A percentile compares a stretch with the other conserved stretches of the same genome.
Evolutionary conservation across 1,139 yeast species (phyloP).

Genomic region (Kazachstania sp.): DNA sequence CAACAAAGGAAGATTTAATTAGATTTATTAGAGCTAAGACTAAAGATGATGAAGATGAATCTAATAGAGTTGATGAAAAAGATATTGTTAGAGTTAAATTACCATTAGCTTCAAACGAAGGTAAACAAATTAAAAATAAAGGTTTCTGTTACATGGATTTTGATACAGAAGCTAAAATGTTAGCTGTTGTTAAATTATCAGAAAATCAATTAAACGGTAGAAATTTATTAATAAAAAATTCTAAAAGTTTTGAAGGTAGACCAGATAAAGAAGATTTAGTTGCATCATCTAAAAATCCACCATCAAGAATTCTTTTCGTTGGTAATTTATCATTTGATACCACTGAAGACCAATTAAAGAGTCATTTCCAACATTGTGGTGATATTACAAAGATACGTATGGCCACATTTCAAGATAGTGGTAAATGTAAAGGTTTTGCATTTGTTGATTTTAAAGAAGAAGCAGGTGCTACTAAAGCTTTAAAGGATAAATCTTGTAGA

Average conservation of each 20-base stretch:
- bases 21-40: constrained; percentile 60
- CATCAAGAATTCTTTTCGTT: constrained; percentile 80
- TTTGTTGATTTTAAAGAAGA: constrained; percentile 79
- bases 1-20: constrained; percentile 64
- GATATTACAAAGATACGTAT: constrained; percentile 74
- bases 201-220: constrained; percentile 76
- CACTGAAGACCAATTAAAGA: constrained; percentile 67
- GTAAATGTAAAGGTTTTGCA: constrained; percentile 95
- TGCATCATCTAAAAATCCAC: constrained; percentile 62
- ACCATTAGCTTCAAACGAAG: constrained; percentile 49
- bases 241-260: constrained; percentile 79
- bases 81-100: constrained; percentile 55
- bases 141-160: constrained; percentile 94
- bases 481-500: constrained; percentile 62
- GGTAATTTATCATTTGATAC: constrained; percentile 93
- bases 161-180: constrained; percentile 51
- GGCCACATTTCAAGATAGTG: constrained; percentile 95
- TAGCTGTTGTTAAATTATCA: constrained; percentile 56
- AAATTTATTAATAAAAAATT: constrained; percentile 73
- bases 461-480: constrained; percentile 73
- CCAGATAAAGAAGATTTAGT: constrained; percentile 51
- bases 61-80: constrained; percentile 34
- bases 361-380: constrained; percentile 70
- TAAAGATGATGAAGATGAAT: constrained; percentile 33
- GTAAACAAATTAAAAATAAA: constrained; percentile 45